Conservation (phyloP, 768 basidiomycete species). For the Tephrocybe sp. region DNA sequence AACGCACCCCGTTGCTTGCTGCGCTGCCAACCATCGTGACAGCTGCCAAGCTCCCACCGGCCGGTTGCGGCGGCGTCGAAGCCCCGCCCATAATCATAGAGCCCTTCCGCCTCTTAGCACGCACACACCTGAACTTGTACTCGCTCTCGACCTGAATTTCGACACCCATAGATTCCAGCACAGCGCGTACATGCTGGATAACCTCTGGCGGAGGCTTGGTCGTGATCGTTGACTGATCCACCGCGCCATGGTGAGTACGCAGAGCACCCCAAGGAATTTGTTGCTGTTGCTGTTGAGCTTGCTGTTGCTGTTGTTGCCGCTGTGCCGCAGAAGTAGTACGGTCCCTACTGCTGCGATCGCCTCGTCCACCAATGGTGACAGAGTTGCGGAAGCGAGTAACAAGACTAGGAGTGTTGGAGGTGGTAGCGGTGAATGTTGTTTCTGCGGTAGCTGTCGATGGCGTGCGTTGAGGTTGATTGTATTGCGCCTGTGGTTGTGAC, state of each 20-base stretch:
- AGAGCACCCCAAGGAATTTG: conserved; percentile 43
- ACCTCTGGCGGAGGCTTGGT: conserved; percentile 82
- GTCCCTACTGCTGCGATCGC: conserved; percentile 12
- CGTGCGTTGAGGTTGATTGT: conserved; percentile 39
- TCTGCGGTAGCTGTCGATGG: conserved; percentile 42
- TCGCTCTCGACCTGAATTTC: conserved; percentile 87
- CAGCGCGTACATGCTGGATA: conserved; percentile 77
- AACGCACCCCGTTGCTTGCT: conserved; percentile 81
- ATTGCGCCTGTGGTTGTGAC: conserved; percentile 18
- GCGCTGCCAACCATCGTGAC: conserved; percentile 79
- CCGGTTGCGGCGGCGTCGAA: conserved; percentile 20
- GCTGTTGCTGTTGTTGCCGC: conserved; percentile 8
- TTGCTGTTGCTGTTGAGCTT: conserved; percentile 20
- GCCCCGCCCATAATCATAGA: conserved; percentile 38
- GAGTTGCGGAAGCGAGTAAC: conserved; percentile 50
- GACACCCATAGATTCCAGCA: conserved; percentile 86
- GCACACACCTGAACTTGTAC: conserved; percentile 84
- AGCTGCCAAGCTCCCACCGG: conserved; percentile 51
- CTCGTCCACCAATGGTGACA: conserved; percentile 39
- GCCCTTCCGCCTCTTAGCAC: conserved; percentile 70
- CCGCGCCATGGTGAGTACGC: conserved; percentile 86
- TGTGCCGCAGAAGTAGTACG: conserved; percentile 28
- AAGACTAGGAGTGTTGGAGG: conserved; percentile 34
- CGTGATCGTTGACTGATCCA: conserved; percentile 88
- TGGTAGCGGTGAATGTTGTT: conserved; percentile 30